Conservation (phyloP, 140 eudicot genomes). For the Oenanthe javanica region DNA sequence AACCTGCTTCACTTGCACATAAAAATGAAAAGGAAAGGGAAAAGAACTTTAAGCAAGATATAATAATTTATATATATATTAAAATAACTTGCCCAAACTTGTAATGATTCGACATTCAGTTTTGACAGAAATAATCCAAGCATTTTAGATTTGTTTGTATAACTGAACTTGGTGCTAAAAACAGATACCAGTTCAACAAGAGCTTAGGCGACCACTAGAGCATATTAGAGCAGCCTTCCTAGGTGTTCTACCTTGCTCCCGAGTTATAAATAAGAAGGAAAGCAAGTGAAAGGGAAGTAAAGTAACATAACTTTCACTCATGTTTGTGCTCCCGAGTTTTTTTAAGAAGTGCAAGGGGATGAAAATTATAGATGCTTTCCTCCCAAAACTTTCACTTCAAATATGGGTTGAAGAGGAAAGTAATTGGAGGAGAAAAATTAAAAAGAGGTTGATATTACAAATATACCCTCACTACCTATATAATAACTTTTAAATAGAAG, state of each 20-base stretch:
- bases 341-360: too few relatives aligned
- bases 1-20: not conserved
- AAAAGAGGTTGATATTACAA: too few relatives aligned
- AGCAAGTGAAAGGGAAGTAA: too few relatives aligned
- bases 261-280: too few relatives aligned
- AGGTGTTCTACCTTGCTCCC: not conserved
- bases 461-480: too few relatives aligned
- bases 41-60: not conserved
- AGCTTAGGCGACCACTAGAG: not conserved
- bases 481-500: too few relatives aligned
- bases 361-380: too few relatives aligned
- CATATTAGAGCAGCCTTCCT: not conserved
- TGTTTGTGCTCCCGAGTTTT: too few relatives aligned
- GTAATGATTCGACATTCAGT: not conserved
- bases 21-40: not conserved
- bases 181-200: not conserved
- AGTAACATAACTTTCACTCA: too few relatives aligned
- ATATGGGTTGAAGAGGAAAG: too few relatives aligned
- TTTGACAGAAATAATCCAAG: not conserved
- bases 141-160: not conserved
- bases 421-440: too few relatives aligned
- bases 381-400: too few relatives aligned
- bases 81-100: not conserved
- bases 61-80: not conserved
- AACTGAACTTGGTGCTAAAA: not conserved